Percentiles rank a stretch among this genome's conserved stretches.
phyloP scores from a whole-genome alignment of 2,329 filamentous ascomycete species.

The Fusarium sp. region DNA sequence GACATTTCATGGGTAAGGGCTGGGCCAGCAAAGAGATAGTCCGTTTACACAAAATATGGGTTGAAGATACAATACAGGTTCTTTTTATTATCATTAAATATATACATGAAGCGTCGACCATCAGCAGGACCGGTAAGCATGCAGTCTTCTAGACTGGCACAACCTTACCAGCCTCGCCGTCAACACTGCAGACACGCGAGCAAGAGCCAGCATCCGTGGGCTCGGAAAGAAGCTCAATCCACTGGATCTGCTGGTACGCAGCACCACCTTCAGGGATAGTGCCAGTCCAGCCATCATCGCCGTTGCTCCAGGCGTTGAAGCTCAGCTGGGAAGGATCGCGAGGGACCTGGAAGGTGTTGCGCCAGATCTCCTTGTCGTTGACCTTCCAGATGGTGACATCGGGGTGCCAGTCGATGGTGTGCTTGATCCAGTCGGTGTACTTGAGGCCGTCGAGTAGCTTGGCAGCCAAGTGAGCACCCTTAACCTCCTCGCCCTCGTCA shows the following conservation, averaged over 20 bases:
- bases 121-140: neutral
- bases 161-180: slow-evolving; percentile 54
- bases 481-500: slow-evolving; percentile 58
- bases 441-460: slow-evolving; percentile 57
- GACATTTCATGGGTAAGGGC: neutral
- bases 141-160: slow-evolving; percentile 47
- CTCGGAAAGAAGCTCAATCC: slow-evolving; percentile 70
- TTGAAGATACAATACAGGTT: neutral
- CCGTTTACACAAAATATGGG: neutral
- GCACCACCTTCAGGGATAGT: slow-evolving; percentile 63
- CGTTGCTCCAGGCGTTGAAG: slow-evolving; percentile 72
- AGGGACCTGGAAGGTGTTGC: slow-evolving; percentile 67
- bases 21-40: neutral
- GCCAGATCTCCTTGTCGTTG: slow-evolving; percentile 61
- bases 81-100: neutral
- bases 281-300: slow-evolving; percentile 68
- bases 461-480: slow-evolving; percentile 59
- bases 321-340: slow-evolving; percentile 63
- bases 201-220: slow-evolving; percentile 46
- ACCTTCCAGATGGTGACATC: slow-evolving; percentile 67
- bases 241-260: slow-evolving; percentile 70
- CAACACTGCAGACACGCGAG: slow-evolving; percentile 43
- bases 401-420: slow-evolving; percentile 70
- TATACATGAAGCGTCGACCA: slow-evolving; percentile 5
- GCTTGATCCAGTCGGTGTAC: slow-evolving; percentile 68